These are phyloP conservation scores for Hypoxylon sp. DNA, from an alignment of 2,329 filamentous ascomycete species.

Conservation along the genomic window DNA sequence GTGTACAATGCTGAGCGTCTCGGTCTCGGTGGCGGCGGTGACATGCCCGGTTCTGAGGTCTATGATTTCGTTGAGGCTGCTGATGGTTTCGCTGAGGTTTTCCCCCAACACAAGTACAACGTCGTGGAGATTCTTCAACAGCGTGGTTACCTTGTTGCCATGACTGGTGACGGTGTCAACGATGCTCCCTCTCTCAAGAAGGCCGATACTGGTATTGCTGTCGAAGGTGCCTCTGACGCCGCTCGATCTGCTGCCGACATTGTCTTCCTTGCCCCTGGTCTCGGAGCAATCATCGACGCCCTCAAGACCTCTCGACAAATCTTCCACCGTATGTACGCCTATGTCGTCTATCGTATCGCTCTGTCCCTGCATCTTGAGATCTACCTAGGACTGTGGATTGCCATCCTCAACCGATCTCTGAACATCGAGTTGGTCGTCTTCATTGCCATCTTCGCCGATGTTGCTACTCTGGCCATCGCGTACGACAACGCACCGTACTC, in stretches of 20 bases:
- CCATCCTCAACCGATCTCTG: constrained; percentile 84
- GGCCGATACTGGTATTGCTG: constrained; percentile 95
- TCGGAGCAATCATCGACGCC: constrained; percentile 92
- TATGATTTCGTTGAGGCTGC: constrained; percentile 97
- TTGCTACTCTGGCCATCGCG: constrained; percentile 90
- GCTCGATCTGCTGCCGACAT: constrained; percentile 93
- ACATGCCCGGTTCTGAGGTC: constrained; percentile 93
- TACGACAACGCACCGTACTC: constrained; percentile 94
- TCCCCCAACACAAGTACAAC: constrained; percentile 95
- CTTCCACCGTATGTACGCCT: constrained; percentile 97
- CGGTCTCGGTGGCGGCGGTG: constrained; percentile 88
- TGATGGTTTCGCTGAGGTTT: constrained; percentile 94
- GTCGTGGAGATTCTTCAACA: constrained; percentile 94
- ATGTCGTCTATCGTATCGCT: constrained; percentile 95
- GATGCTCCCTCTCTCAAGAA: constrained; percentile 93
- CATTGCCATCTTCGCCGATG: constrained; percentile 94
- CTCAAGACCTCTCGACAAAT: constrained; percentile 94
- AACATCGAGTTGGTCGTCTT: constrained; percentile 92
- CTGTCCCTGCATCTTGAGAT: constrained; percentile 91
- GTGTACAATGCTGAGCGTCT: constrained; percentile 94
- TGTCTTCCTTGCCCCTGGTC: constrained; percentile 90
- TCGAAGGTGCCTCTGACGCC: constrained; percentile 91
- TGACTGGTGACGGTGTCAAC: constrained; percentile 97
- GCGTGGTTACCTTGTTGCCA: constrained; percentile 92
- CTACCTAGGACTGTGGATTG: constrained; percentile 92